Base-by-base conservation (phyloP, 768 basidiomycete genomes). In the Russula vinacea region DNA sequence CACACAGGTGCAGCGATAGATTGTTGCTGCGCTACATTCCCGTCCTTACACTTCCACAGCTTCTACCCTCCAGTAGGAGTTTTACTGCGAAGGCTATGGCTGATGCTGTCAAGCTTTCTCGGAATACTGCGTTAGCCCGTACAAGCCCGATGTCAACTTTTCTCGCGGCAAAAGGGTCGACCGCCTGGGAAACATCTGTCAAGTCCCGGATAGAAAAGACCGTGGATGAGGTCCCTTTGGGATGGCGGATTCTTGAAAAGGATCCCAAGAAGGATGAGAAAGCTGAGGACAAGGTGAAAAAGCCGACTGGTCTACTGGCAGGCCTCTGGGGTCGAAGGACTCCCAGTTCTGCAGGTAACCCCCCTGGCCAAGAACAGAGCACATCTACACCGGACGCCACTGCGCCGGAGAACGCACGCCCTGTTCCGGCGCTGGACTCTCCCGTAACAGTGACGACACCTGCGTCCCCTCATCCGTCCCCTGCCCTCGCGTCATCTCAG, bases 181-280 rank as follows among this genome's bases (percentile, higher is more conserved):
- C 83, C 22, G 84, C 88, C 24, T 92, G 91, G 91, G 88, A 91
- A 71, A 79, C 79, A 7, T 81, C 86, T 19, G 76, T 90, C 0
- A 89, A 84, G 72, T 76, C 82, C 3, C 77, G 76, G 53, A 78
- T 80, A 35, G 83, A 82, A 13, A 62, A 77, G 40, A 66, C 76
- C n/a, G 76, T 77, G 29, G 86, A 89, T 24, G 87, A 87, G 68
- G 73, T 84, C 8, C 89, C 85, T n/a, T 74, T 79, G 17, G 90
- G 89, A 5, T 90, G 90, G 90, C 79, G 85, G 64, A 81, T 89
- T 37, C 74, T 89, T 14, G 84, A 88, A 60, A 84, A 84, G 65
- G 79, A 81, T 32, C 72, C 75, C 45, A 73, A 77, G n/a, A 72
- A 80, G 47, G 58, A 74, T 62, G 56, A 66, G 2, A 81, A 82